Percentiles rank a stretch among this genome's conserved stretches.
Evolutionary conservation across 2,329 filamentous ascomycete genomes (phyloP).

Genomic region (Stachybotrys chartarum): DNA sequence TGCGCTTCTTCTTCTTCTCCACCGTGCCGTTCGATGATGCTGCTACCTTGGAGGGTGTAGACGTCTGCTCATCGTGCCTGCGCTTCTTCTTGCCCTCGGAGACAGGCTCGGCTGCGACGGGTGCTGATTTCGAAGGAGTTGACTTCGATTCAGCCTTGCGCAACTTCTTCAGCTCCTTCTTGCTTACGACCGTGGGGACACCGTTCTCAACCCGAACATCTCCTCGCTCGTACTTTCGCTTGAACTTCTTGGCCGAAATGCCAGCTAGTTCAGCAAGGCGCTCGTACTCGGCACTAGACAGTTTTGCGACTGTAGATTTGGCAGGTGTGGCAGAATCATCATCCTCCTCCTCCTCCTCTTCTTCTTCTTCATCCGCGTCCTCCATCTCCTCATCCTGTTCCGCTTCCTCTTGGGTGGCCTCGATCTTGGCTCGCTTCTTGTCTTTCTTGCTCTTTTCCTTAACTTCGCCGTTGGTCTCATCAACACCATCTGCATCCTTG

Average conservation of each 20-base stretch:
- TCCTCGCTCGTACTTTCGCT: slow-evolving; percentile 69
- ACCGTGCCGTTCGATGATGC: slow-evolving; percentile 34
- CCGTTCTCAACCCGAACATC: slow-evolving; percentile 64
- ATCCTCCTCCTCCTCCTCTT: no score
- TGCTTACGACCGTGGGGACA: slow-evolving; percentile 60
- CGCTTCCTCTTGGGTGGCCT: slow-evolving; percentile 17
- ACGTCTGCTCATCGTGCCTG: slow-evolving; percentile 57
- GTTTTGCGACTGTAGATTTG: slow-evolving; percentile 27
- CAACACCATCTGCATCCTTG: slow-evolving; percentile 80
- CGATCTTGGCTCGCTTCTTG: slow-evolving; percentile 37
- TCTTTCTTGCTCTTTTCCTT: slow-evolving; percentile 28
- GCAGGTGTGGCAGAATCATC: slow-evolving; percentile 23
- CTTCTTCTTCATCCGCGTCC: slow-evolving; percentile 32
- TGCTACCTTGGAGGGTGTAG: slow-evolving; percentile 47
- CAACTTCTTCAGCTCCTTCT: slow-evolving; percentile 70
- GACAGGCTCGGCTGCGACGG: slow-evolving; percentile 35
- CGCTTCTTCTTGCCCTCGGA: slow-evolving; percentile 53
- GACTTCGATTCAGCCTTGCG: slow-evolving; percentile 51
- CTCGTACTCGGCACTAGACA: slow-evolving; percentile 50
- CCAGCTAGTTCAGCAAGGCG: slow-evolving; percentile 59
- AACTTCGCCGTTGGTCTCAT: slow-evolving; percentile 26
- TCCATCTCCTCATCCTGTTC: slow-evolving; percentile 37
- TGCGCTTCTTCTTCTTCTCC: slow-evolving; percentile 62
- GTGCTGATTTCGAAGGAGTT: slow-evolving; percentile 35
- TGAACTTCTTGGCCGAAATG: slow-evolving; percentile 68